Conservation (phyloP, 768 basidiomycete genomes). For the Boletus insuetus region DNA sequence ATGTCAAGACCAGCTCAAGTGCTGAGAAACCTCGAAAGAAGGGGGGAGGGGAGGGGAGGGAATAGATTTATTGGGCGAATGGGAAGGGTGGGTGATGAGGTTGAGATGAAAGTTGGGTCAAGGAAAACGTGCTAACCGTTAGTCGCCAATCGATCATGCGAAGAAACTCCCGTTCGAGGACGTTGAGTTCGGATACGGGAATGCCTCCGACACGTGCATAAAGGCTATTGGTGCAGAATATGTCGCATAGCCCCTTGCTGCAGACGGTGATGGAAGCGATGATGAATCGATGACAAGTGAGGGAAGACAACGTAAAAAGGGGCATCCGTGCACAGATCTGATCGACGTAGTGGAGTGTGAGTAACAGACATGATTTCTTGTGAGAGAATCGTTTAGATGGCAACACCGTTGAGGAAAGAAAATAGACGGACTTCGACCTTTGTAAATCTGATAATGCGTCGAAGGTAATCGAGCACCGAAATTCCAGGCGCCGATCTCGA, state of each 20-base stretch:
- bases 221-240: constrained; percentile 90
- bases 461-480: constrained; percentile 86
- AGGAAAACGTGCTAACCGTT: constrained; percentile 64
- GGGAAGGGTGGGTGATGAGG: constrained; percentile 10
- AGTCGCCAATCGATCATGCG: constrained; percentile 91
- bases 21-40: constrained; percentile 5
- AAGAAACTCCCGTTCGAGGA: constrained; percentile 93
- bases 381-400: constrained; percentile 6
- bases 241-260: constrained; percentile 93
- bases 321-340: constrained; percentile 87
- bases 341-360: constrained; percentile 88
- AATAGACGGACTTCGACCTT: constrained; percentile 79
- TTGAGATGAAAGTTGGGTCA: constrained; percentile 8
- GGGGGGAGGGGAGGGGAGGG: background rate
- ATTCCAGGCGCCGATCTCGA: constrained; percentile 89
- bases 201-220: constrained; percentile 98
- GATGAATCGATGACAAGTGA: constrained; percentile 97
- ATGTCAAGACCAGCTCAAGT: constrained; percentile 20
- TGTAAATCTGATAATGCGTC: constrained; percentile 91
- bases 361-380: constrained; percentile 76
- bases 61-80: background rate
- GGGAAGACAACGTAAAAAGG: constrained; percentile 88
- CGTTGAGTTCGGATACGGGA: constrained; percentile 85
- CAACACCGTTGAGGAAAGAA: background rate
- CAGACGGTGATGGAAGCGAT: constrained; percentile 91